Evolutionary conservation across 768 basidiomycete genomes (phyloP).

Genomic region (Boletus speciosus): DNA sequence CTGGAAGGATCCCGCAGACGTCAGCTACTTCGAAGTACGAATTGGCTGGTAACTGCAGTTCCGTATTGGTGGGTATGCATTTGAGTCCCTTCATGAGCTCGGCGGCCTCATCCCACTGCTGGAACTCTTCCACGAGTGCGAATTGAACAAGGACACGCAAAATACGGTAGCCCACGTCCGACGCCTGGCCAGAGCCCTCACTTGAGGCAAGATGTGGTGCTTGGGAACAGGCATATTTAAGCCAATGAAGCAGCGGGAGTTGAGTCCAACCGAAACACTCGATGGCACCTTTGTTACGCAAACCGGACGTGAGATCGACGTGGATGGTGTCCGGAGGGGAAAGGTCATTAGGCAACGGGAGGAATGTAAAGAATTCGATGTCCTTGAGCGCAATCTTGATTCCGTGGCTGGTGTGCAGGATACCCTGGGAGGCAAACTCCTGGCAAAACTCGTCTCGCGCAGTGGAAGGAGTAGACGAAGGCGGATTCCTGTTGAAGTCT

Average conservation of each 20-base stretch:
- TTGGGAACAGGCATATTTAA: conserved; percentile 54
- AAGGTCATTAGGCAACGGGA: conserved; percentile 71
- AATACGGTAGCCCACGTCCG: conserved; percentile 56
- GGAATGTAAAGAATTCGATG: conserved; percentile 48
- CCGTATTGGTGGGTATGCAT: conserved; percentile 73
- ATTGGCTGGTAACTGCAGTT: conserved; percentile 66
- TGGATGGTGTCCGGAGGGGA: conserved; percentile 74
- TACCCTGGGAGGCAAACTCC: conserved; percentile 46
- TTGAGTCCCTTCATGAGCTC: conserved; percentile 45
- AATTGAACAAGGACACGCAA: conserved; percentile 62
- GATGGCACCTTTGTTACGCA: conserved; percentile 37
- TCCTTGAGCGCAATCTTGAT: conserved; percentile 45
- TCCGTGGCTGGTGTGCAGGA: neutral
- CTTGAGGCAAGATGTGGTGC: conserved; percentile 1
- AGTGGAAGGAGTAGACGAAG: neutral
- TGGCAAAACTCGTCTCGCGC: conserved; percentile 1
- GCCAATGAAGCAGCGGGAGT: conserved; percentile 68
- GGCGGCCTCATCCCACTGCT: conserved; percentile 53
- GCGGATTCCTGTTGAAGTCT: neutral
- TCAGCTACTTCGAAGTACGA: conserved; percentile 84
- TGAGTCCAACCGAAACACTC: conserved; percentile 74
- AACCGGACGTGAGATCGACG: conserved; percentile 49
- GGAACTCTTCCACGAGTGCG: conserved; percentile 60
- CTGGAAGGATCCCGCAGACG: conserved; percentile 47
- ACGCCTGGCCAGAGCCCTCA: neutral